Conservation (phyloP, 2,329 filamentous ascomycete genomes). For the Hirsutella thompsonii region DNA sequence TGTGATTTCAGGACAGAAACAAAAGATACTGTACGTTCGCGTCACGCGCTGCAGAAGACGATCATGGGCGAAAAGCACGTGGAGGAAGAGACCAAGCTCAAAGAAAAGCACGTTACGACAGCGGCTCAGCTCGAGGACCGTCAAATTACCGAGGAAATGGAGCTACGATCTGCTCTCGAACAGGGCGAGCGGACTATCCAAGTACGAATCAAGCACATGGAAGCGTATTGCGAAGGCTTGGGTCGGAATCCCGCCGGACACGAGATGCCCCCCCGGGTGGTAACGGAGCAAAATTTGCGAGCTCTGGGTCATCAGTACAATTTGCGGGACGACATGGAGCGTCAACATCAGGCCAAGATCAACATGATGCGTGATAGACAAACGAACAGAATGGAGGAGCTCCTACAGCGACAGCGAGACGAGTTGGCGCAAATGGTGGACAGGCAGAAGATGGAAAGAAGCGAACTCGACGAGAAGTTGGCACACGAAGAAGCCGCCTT, state of each 20-base stretch:
- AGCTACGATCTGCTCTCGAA: constrained; percentile 39
- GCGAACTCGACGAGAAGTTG: constrained; percentile 32
- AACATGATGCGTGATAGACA: constrained; percentile 54
- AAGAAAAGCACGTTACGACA: constrained; percentile 39
- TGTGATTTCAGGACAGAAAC: constrained; percentile 32
- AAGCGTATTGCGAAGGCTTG: constrained; percentile 47
- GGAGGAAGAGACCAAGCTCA: constrained; percentile 36
- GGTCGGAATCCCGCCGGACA: constrained; percentile 22
- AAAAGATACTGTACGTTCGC: constrained; percentile 34
- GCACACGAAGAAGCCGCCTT: constrained; percentile 36
- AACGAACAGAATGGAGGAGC: constrained; percentile 46
- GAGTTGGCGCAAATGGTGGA: constrained; percentile 34
- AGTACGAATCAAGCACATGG: constrained; percentile 51
- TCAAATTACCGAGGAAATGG: constrained; percentile 50
- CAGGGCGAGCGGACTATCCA: constrained; percentile 43
- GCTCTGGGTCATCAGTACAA: constrained; percentile 50
- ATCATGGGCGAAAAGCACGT: constrained; percentile 33
- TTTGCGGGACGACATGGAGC: constrained; percentile 44
- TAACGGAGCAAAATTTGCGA: constrained; percentile 46
- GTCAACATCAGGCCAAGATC: constrained; percentile 46
- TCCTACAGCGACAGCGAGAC: constrained; percentile 38
- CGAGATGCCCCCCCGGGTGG: constrained; percentile 33
- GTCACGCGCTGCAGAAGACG: constrained; percentile 35
- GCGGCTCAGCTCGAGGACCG: constrained; percentile 44
- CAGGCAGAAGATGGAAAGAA: constrained; percentile 33